phyloP scores from a whole-genome alignment of 179 eudicot species.

The Beta lomatogona region DNA sequence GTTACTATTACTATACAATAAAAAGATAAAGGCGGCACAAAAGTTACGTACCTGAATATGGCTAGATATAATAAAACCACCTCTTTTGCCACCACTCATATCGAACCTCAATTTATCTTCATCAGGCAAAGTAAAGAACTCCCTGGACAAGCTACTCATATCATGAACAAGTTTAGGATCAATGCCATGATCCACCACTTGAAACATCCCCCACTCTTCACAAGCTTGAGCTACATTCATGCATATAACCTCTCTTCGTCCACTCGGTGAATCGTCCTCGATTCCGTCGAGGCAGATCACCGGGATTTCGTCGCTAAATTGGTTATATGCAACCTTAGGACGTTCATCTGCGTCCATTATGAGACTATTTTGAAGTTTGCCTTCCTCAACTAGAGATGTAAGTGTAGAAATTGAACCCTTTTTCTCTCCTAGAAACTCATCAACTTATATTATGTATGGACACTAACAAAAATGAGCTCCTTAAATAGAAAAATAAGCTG shows the following conservation, averaged over 20 bases:
- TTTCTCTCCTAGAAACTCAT: too few species aligned
- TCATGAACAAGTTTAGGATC: slow-evolving; percentile 37
- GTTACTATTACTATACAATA: too few species aligned
- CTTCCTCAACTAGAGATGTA: background rate
- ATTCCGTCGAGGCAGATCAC: slow-evolving; percentile 66
- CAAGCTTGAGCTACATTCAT: slow-evolving; percentile 53
- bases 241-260: slow-evolving; percentile 36
- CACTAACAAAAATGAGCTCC: too few species aligned
- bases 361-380: background rate
- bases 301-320: slow-evolving; percentile 60
- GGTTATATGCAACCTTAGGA: slow-evolving; percentile 70
- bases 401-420: background rate
- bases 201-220: slow-evolving; percentile 69
- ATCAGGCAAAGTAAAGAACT: slow-evolving; percentile 54
- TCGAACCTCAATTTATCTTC: slow-evolving; percentile 59
- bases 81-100: slow-evolving; percentile 62
- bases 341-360: slow-evolving; percentile 58
- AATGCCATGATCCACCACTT: slow-evolving; percentile 63
- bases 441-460: too few species aligned
- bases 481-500: too few species aligned
- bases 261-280: slow-evolving; percentile 36
- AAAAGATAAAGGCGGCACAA: background rate
- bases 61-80: slow-evolving; percentile 64
- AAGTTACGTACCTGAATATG: slow-evolving; percentile 52
- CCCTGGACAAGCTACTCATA: slow-evolving; percentile 47